Percentiles rank a stretch among this genome's conserved stretches.
Evolutionary conservation across 208 protist genomes (phyloP).

Genomic region (Acanthamoeba sp.): DNA sequence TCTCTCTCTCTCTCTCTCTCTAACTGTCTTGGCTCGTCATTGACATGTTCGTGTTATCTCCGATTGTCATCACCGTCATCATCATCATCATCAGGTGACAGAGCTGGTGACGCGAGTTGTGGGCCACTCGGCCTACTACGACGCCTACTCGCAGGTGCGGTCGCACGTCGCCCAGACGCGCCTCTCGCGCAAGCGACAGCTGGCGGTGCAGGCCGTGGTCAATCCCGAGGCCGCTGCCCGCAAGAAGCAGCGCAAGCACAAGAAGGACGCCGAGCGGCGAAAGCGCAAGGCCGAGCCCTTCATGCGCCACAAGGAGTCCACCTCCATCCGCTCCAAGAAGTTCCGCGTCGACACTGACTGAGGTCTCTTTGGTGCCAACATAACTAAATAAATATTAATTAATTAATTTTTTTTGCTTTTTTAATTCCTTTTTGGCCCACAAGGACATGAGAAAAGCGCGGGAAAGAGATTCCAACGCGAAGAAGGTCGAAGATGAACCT

Average conservation of each 20-base stretch:
- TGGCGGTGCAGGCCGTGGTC: conserved; percentile 29
- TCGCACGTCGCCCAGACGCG: conserved; percentile 27
- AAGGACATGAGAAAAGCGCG: too few relatives aligned
- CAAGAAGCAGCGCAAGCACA: conserved; percentile 64
- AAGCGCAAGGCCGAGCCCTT: conserved; percentile 67
- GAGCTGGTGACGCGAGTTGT: conserved; percentile 41
- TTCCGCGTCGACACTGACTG: conserved; percentile 1
- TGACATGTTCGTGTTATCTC: not conserved
- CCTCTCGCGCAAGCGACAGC: conserved; percentile 19
- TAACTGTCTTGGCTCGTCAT: not conserved
- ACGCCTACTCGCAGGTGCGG: conserved; percentile 58
- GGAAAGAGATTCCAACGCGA: not conserved
- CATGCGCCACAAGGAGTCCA: not conserved
- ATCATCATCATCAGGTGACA: not conserved
- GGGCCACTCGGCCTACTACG: conserved; percentile 62
- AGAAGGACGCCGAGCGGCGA: conserved; percentile 11
- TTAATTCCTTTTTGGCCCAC: too few relatives aligned
- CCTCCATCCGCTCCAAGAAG: conserved; percentile 64
- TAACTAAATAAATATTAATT: too few relatives aligned
- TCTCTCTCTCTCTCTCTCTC: not conserved
- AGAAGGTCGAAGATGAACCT: not conserved
- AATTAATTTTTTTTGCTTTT: too few relatives aligned
- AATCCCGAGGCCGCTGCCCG: conserved; percentile 49
- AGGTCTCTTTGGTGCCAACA: not conserved
- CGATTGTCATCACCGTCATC: not conserved